phyloP scores from a whole-genome alignment of 768 basidiomycete genomes.

The Pholiota conissans region DNA sequence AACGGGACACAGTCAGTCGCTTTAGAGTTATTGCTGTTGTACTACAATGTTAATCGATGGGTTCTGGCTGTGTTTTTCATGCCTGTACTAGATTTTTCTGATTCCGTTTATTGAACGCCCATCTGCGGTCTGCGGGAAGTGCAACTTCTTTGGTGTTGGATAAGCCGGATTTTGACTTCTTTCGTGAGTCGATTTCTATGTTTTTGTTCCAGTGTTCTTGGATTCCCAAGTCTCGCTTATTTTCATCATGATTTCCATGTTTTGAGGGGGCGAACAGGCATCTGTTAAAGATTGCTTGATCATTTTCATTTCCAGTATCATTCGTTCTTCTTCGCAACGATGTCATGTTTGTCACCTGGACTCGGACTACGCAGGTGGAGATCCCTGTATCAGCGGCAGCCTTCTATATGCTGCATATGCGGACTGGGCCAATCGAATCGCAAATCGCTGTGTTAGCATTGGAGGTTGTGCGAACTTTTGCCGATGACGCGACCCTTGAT shows the following conservation, averaged over 20 bases:
- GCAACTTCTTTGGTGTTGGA: not conserved
- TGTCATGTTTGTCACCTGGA: not conserved
- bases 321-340: not conserved
- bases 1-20: constrained; percentile 3
- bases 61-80: not conserved
- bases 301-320: not conserved
- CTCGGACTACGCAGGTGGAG: not conserved
- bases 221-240: not conserved
- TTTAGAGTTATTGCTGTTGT: too few relatives aligned
- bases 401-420: not conserved
- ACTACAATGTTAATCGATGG: too few relatives aligned
- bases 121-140: not conserved
- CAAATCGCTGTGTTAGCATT: not conserved
- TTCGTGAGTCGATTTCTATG: not conserved
- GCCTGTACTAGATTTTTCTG: too few relatives aligned
- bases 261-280: not conserved
- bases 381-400: not conserved
- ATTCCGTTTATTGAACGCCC: not conserved
- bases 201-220: not conserved
- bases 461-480: constrained; percentile 11
- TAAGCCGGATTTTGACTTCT: not conserved
- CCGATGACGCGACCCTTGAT: constrained; percentile 14
- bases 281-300: not conserved
- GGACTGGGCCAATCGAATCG: not conserved
- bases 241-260: constrained; percentile 1